These are phyloP conservation scores for Ochromonas danica DNA, from an alignment of 108 stramenopile species.

Conservation along the genomic window DNA sequence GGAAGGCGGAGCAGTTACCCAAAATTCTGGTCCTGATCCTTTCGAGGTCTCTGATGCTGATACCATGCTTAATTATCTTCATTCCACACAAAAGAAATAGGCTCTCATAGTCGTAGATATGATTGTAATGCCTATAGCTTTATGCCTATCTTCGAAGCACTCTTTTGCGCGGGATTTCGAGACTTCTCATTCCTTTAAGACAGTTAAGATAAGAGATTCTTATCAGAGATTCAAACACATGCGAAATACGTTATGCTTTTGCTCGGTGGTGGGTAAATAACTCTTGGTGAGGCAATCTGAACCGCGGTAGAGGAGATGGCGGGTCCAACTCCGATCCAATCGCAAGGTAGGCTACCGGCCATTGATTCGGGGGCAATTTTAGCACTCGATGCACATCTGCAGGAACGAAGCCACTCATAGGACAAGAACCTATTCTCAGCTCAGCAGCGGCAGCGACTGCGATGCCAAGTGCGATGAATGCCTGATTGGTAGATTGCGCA, in stretches of 20 bases:
- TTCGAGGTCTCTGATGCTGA: slow-evolving; percentile 60
- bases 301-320: no score
- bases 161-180: no score
- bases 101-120: no score
- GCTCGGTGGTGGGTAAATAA: no score
- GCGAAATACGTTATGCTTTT: no score
- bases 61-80: slow-evolving; percentile 59
- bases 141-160: no score
- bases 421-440: not conserved
- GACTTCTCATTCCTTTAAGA: no score
- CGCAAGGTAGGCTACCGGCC: not conserved
- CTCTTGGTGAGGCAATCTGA: no score
- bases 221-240: no score
- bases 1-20: slow-evolving; percentile 37
- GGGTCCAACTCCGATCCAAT: not conserved
- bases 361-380: not conserved
- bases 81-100: slow-evolving; percentile 23
- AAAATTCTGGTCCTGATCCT: slow-evolving; percentile 59
- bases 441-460: not conserved
- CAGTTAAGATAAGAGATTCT: no score
- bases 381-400: not conserved
- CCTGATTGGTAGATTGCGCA: not conserved
- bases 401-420: not conserved
- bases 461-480: not conserved
- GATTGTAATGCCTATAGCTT: no score